These are phyloP conservation scores for Chloranthus sessilifolius DNA, from an alignment of 164 flowering plant species.

Conservation along the genomic window DNA sequence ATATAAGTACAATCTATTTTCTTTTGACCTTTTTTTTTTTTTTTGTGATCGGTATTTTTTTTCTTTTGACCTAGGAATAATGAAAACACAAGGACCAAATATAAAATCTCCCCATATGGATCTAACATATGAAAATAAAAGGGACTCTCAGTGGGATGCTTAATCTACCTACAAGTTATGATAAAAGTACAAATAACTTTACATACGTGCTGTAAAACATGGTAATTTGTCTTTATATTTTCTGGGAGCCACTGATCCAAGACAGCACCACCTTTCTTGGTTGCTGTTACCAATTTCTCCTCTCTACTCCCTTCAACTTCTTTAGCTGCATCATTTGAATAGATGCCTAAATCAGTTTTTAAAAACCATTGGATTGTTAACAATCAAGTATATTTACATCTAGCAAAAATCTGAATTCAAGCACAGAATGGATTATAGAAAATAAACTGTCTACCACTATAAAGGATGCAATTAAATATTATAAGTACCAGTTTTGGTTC, in stretches of 20 bases:
- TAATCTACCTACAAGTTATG: not conserved
- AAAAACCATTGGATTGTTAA: not conserved
- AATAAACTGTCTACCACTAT: not conserved
- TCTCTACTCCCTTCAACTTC: constrained; percentile 26
- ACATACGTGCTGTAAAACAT: constrained; percentile 62
- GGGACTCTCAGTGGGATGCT: no score
- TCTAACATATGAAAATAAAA: no score
- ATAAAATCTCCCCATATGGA: no score
- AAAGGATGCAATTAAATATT: not conserved
- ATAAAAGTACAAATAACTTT: not conserved
- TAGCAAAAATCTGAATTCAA: not conserved
- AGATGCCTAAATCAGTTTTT: not conserved
- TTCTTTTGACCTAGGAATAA: no score
- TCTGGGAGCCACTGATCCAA: constrained; percentile 86
- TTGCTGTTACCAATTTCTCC: constrained; percentile 42
- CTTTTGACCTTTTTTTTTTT: no score
- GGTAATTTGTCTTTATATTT: constrained; percentile 59
- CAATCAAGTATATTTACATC: not conserved
- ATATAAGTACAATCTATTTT: no score
- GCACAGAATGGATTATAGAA: not conserved
- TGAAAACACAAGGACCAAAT: no score
- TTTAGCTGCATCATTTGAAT: constrained; percentile 20
- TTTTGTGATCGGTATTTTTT: no score
- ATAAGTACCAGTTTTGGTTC: not conserved
- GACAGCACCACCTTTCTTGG: constrained; percentile 76